Percentiles rank a stretch among this genome's conserved stretches.
Conservation (phyloP, 148 eudicot genomes). For the Fagopyrum esculentum region DNA sequence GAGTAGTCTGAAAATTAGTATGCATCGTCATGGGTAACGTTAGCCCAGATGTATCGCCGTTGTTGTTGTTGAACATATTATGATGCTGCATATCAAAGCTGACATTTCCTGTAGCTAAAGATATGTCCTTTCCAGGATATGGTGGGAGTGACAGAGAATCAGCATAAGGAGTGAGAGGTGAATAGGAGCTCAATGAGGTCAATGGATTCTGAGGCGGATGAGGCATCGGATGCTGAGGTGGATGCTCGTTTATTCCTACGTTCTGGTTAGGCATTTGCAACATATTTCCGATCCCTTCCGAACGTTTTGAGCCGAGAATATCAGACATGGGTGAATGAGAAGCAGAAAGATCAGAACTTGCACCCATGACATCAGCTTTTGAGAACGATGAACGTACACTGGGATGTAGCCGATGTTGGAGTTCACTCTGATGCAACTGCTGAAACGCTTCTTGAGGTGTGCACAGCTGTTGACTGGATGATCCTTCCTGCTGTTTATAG, state of each 20-base stretch:
- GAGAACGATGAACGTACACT: constrained; percentile 45
- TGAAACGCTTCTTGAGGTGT: constrained; percentile 52
- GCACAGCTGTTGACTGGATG: constrained; percentile 21
- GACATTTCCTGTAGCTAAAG: constrained; percentile 49
- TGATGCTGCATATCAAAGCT: constrained; percentile 67
- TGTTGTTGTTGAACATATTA: constrained; percentile 48
- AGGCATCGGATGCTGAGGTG: constrained; percentile 31
- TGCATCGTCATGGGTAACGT: constrained; percentile 83
- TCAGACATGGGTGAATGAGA: constrained; percentile 46
- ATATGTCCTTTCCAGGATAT: constrained; percentile 61
- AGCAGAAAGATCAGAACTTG: constrained; percentile 34
- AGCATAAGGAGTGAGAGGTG: constrained; percentile 43
- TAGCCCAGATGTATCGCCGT: constrained; percentile 75
- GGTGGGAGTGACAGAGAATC: constrained; percentile 59
- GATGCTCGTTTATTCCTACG: constrained; percentile 41
- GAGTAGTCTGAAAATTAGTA: constrained; percentile 31
- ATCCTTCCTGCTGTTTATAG: constrained; percentile 43
- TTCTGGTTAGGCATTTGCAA: constrained; percentile 45
- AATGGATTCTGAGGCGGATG: constrained; percentile 53
- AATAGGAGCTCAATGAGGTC: constrained; percentile 41
- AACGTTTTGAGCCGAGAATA: constrained; percentile 46
- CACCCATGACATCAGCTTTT: constrained; percentile 41
- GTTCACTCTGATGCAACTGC: constrained; percentile 29
- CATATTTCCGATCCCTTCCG: constrained; percentile 58
- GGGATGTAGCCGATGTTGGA: constrained; percentile 51